These are phyloP conservation scores for Fusarium virguliforme DNA, from an alignment of 2,329 filamentous ascomycete species.

Conservation along the genomic window DNA sequence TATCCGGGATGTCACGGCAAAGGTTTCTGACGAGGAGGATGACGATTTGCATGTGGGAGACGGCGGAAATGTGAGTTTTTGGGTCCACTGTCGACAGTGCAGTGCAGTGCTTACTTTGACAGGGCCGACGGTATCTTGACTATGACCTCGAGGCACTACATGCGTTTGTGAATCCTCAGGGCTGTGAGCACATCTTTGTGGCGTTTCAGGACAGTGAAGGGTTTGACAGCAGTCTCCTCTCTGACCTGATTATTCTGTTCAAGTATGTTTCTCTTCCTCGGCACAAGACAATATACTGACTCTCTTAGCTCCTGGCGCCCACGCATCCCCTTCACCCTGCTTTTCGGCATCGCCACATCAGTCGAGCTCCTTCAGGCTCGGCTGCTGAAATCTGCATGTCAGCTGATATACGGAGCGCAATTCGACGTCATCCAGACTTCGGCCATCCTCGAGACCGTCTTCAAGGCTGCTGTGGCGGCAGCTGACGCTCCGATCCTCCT, in stretches of 20 bases:
- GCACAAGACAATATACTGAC: conserved; percentile 52
- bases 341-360: conserved; percentile 87
- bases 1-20: conserved; percentile 75
- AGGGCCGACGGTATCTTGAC: conserved; percentile 78
- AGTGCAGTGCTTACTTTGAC: conserved; percentile 37
- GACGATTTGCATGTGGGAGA: conserved; percentile 67
- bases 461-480: conserved; percentile 75
- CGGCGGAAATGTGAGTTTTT: conserved; percentile 64
- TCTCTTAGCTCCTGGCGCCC: conserved; percentile 75
- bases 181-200: conserved; percentile 75
- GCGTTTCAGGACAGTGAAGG: conserved; percentile 87
- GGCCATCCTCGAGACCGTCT: conserved; percentile 80
- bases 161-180: conserved; percentile 69
- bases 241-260: conserved; percentile 79
- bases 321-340: conserved; percentile 81
- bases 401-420: conserved; percentile 77
- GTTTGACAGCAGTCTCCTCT: conserved; percentile 81
- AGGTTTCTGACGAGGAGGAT: conserved; percentile 68
- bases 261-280: conserved; percentile 64
- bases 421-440: conserved; percentile 84
- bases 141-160: conserved; percentile 84
- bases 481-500: conserved; percentile 72
- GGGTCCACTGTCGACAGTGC: not conserved
- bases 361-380: conserved; percentile 85
- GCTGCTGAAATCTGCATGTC: conserved; percentile 78